Conservation (phyloP, 1,139 yeast genomes). For the Candida sanyaensis region DNA sequence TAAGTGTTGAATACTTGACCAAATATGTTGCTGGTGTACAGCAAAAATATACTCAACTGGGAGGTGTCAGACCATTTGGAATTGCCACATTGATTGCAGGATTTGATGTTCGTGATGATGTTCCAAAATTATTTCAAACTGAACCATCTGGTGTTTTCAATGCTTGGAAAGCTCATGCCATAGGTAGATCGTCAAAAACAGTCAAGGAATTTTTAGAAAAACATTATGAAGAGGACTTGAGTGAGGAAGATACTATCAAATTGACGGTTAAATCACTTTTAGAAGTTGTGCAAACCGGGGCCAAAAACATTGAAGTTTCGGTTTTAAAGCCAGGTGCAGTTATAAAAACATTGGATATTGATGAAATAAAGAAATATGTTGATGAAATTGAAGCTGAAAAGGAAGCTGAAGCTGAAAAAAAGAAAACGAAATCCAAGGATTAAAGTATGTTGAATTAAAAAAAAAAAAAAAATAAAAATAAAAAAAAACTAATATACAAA, state of each 20-base stretch:
- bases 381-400: slow-evolving; percentile 88
- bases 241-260: slow-evolving; percentile 74
- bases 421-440: slow-evolving; percentile 54
- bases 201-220: slow-evolving; percentile 95
- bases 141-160: slow-evolving; percentile 98
- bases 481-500: background rate
- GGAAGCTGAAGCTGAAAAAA: slow-evolving; percentile 86
- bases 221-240: slow-evolving; percentile 70
- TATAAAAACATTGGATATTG: slow-evolving; percentile 60
- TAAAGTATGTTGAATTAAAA: slow-evolving; percentile 1
- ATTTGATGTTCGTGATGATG: slow-evolving; percentile 80
- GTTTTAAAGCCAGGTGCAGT: slow-evolving; percentile 71
- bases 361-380: slow-evolving; percentile 75
- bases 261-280: slow-evolving; percentile 83
- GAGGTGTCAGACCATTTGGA: slow-evolving; percentile 96
- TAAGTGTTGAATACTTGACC: slow-evolving; percentile 87
- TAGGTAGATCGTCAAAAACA: slow-evolving; percentile 93
- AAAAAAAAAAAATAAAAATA: too few species aligned
- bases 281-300: slow-evolving; percentile 98
- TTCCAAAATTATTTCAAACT: slow-evolving; percentile 87
- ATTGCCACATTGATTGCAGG: slow-evolving; percentile 95
- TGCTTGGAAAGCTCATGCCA: slow-evolving; percentile 99
- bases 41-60: slow-evolving; percentile 96
- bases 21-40: slow-evolving; percentile 96
- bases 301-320: slow-evolving; percentile 91